Evolutionary conservation across 441 rosid species (phyloP).

Genomic region (Gossypium gossypioides): DNA sequence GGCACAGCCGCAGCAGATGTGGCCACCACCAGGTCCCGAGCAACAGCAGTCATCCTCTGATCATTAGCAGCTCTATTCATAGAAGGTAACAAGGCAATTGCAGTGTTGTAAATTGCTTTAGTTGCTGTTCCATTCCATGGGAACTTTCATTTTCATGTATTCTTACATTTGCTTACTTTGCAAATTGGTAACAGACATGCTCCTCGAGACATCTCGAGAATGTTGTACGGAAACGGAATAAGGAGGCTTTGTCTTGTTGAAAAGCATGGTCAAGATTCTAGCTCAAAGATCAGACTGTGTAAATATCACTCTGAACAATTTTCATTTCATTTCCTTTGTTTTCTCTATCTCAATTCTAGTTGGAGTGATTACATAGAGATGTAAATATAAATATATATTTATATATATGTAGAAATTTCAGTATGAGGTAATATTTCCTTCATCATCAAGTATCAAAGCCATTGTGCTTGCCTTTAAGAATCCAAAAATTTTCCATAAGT

Average conservation of each 20-base stretch:
- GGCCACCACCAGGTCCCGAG: slow-evolving; percentile 59
- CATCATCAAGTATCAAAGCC: background rate
- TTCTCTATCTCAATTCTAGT: background rate
- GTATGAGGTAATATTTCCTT: background rate
- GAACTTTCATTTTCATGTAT: background rate
- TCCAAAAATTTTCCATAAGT: no score
- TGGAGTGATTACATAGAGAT: background rate
- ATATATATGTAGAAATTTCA: background rate
- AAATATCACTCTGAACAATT: slow-evolving; percentile 14
- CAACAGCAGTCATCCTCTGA: slow-evolving; percentile 65
- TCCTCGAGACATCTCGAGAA: background rate
- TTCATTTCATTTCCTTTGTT: background rate
- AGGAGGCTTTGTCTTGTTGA: slow-evolving; percentile 9
- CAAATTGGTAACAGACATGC: background rate
- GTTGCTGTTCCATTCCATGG: slow-evolving; percentile 5
- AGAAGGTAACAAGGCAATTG: slow-evolving; percentile 15
- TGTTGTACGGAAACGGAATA: background rate
- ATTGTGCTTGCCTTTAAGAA: background rate
- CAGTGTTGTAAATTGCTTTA: background rate
- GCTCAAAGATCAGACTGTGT: slow-evolving; percentile 12
- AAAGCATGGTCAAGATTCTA: slow-evolving; percentile 10
- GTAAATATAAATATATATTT: background rate
- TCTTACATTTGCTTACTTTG: background rate
- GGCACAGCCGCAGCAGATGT: slow-evolving; percentile 62
- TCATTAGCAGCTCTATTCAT: slow-evolving; percentile 24